Percentiles rank a stretch among this genome's conserved stretches.
These are phyloP conservation scores for Macrophomina phaseolina DNA, from an alignment of 2,329 filamentous ascomycete species.

Conservation along the genomic window DNA sequence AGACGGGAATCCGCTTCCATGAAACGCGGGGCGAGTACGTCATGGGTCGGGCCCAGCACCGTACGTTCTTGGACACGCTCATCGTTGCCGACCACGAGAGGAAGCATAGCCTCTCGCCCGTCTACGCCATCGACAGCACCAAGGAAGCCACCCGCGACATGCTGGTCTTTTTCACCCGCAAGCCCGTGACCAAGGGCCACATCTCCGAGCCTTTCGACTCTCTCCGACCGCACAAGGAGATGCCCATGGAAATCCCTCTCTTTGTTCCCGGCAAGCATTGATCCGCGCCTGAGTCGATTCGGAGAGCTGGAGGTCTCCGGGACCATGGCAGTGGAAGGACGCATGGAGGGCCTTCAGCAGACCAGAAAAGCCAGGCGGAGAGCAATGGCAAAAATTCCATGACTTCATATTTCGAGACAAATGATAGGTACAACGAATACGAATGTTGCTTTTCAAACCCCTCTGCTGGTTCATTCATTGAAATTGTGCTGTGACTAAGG, in stretches of 20 bases:
- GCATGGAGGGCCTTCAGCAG: neutral
- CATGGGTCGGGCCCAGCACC: conserved; percentile 35
- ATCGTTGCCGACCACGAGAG: conserved; percentile 37
- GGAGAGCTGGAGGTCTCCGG: neutral
- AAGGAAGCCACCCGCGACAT: conserved; percentile 38
- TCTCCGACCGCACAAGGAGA: conserved; percentile 33
- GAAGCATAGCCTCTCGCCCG: conserved; percentile 38
- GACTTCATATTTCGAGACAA: neutral
- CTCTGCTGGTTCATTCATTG: neutral
- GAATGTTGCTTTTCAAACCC: neutral
- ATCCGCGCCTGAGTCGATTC: neutral
- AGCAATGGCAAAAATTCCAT: neutral
- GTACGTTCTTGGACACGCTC: conserved; percentile 37
- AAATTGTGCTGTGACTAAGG: neutral
- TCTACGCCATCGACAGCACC: conserved; percentile 33
- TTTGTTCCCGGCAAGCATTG: neutral
- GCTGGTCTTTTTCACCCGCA: conserved; percentile 40
- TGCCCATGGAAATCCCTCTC: conserved; percentile 26
- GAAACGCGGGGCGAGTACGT: conserved; percentile 34
- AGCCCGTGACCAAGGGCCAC: conserved; percentile 34
- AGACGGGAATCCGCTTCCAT: conserved; percentile 34
- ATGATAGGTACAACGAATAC: neutral
- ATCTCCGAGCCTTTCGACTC: conserved; percentile 37
- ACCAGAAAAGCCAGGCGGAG: neutral
- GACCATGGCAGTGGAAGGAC: neutral